These are phyloP conservation scores for Cryptosporidium canis DNA, from an alignment of 169 alveolate genomes.

Conservation along the genomic window DNA sequence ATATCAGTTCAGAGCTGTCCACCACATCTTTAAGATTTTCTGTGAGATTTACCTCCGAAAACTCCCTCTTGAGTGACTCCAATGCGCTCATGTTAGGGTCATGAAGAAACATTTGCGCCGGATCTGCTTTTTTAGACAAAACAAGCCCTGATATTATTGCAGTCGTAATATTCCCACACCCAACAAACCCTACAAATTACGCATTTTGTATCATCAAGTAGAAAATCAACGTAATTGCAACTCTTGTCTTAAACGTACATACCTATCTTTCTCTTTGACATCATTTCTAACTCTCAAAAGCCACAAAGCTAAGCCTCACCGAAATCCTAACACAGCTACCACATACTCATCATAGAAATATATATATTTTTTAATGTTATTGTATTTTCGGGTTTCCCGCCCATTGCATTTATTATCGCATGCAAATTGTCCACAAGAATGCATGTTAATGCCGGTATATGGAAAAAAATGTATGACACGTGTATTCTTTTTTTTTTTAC, in stretches of 20 bases:
- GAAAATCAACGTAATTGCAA: background rate
- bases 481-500: background rate
- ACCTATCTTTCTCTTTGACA: constrained; percentile 7
- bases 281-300: background rate
- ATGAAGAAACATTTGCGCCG: background rate
- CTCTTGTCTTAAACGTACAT: background rate
- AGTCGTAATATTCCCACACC: constrained; percentile 63
- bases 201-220: background rate
- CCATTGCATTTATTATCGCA: background rate
- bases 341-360: background rate
- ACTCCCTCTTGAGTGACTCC: background rate
- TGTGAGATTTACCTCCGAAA: background rate
- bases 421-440: constrained; percentile 28
- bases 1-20: constrained; percentile 31
- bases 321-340: background rate
- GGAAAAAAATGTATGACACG: constrained; percentile 1
- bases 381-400: background rate
- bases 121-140: background rate
- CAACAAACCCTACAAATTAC: constrained; percentile 33
- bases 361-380: background rate
- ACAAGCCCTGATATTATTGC: constrained; percentile 52
- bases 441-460: constrained; percentile 55
- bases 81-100: background rate
- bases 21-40: background rate
- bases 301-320: background rate